Percentiles rank a stretch among this genome's conserved stretches.
Conservation (phyloP, 2,329 filamentous ascomycete genomes). For the Penicillium glabrum region DNA sequence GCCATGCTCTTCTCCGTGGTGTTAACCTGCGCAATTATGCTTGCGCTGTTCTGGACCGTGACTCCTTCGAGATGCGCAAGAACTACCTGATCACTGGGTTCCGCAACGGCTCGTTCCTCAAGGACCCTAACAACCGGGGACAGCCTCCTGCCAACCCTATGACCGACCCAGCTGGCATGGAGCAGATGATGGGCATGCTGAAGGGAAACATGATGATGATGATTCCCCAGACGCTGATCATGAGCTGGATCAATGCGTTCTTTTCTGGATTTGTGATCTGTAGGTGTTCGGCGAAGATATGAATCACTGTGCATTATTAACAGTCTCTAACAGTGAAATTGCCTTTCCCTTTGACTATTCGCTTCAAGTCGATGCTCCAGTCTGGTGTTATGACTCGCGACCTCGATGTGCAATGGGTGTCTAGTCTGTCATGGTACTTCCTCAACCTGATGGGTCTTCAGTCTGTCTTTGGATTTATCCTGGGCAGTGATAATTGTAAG, state of each 20-base stretch:
- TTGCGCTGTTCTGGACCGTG: slow-evolving; percentile 73
- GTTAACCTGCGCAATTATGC: slow-evolving; percentile 82
- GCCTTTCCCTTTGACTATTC: slow-evolving; percentile 94
- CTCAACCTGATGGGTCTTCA: slow-evolving; percentile 95
- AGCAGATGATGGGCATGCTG: slow-evolving; percentile 99
- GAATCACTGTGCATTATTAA: background rate
- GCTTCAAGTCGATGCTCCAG: slow-evolving; percentile 99
- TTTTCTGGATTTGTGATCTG: slow-evolving; percentile 98
- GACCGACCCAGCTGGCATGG: slow-evolving; percentile 94
- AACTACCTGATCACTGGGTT: slow-evolving; percentile 77
- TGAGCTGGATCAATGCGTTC: slow-evolving; percentile 99
- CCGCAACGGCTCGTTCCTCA: slow-evolving; percentile 83
- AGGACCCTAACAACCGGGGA: slow-evolving; percentile 81
- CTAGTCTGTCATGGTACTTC: slow-evolving; percentile 98
- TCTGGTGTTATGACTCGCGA: slow-evolving; percentile 94
- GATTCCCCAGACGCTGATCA: slow-evolving; percentile 96
- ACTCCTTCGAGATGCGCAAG: slow-evolving; percentile 77
- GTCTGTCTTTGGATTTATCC: slow-evolving; percentile 93
- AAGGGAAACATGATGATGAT: slow-evolving; percentile 99
- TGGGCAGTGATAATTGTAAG: slow-evolving; percentile 93
- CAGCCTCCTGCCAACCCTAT: slow-evolving; percentile 91
- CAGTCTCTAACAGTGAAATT: slow-evolving; percentile 70
- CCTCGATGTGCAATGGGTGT: slow-evolving; percentile 97
- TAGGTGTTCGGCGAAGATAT: slow-evolving; percentile 47
- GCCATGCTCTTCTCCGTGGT: slow-evolving; percentile 79